phyloP scores from a whole-genome alignment of 164 flowering plant genomes.

The Buxus sempervirens region DNA sequence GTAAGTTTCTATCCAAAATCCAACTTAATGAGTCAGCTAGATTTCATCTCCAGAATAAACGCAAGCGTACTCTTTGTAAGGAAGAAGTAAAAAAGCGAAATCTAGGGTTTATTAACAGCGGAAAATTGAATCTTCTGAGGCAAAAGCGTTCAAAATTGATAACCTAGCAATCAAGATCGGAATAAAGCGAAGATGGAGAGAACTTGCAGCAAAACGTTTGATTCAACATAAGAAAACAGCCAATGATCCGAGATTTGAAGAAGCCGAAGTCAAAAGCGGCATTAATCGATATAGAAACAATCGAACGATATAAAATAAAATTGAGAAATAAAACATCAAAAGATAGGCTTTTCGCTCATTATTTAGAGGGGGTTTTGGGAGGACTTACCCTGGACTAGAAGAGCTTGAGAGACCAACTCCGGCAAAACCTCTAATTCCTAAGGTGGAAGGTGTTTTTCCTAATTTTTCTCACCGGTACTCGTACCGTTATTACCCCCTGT shows the following conservation, averaged over 20 bases:
- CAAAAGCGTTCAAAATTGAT: neutral
- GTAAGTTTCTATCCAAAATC: neutral
- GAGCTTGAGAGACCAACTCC: neutral
- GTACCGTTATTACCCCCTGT: neutral
- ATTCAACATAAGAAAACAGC: neutral
- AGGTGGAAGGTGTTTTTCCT: neutral
- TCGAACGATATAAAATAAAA: neutral
- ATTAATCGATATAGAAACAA: neutral
- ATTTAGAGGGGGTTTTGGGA: neutral
- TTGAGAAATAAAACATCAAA: neutral
- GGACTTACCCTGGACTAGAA: constrained; percentile 20
- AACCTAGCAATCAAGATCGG: neutral
- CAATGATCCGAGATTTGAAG: neutral
- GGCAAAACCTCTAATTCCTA: neutral
- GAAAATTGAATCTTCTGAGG: neutral
- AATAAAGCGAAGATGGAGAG: neutral
- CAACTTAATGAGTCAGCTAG: neutral
- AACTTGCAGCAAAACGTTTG: neutral
- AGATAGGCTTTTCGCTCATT: neutral
- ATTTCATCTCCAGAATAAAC: neutral
- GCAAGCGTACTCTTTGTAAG: too few relatives aligned
- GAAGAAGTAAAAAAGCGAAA: neutral
- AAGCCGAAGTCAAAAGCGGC: neutral
- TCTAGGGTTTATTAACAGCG: neutral
- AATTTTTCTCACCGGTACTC: neutral